Evolutionary conservation across 2,329 filamentous ascomycete species (phyloP).

Genomic region (Fusarium devonianum): DNA sequence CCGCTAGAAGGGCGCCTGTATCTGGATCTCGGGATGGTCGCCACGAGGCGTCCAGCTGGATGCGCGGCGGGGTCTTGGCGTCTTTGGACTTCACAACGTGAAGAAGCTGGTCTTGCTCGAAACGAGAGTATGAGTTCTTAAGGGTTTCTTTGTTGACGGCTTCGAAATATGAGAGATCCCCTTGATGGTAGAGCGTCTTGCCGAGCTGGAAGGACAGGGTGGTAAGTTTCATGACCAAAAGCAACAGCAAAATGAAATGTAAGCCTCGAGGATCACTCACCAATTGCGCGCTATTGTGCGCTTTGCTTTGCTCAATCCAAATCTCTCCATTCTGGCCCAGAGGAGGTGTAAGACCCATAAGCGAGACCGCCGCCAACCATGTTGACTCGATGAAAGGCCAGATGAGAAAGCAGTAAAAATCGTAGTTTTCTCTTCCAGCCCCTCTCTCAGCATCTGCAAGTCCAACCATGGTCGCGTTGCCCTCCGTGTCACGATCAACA

Average conservation of each 20-base stretch:
- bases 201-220: conserved; percentile 66
- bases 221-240: conserved; percentile 13
- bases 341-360: conserved; percentile 86
- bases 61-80: conserved; percentile 63
- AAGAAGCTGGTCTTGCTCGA: conserved; percentile 90
- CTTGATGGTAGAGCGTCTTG: conserved; percentile 97
- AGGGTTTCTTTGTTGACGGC: conserved; percentile 98
- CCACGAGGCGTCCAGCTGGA: conserved; percentile 79
- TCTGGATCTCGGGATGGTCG: conserved; percentile 68
- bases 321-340: conserved; percentile 62
- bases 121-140: conserved; percentile 88
- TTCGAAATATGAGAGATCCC: conserved; percentile 96
- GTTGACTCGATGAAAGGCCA: conserved; percentile 97
- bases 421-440: conserved; percentile 89
- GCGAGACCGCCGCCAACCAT: conserved; percentile 88
- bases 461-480: conserved; percentile 71
- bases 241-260: background rate
- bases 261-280: conserved; percentile 57
- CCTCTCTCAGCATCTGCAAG: conserved; percentile 78
- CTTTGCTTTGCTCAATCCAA: conserved; percentile 81
- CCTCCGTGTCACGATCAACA: conserved; percentile 64
- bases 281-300: conserved; percentile 82
- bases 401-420: conserved; percentile 98
- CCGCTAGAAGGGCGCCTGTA: conserved; percentile 68
- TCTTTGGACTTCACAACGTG: conserved; percentile 75